Percentiles rank a stretch among this genome's conserved stretches.
phyloP scores from a whole-genome alignment of 345 rosid species.

The Eutrema yunnanense region DNA sequence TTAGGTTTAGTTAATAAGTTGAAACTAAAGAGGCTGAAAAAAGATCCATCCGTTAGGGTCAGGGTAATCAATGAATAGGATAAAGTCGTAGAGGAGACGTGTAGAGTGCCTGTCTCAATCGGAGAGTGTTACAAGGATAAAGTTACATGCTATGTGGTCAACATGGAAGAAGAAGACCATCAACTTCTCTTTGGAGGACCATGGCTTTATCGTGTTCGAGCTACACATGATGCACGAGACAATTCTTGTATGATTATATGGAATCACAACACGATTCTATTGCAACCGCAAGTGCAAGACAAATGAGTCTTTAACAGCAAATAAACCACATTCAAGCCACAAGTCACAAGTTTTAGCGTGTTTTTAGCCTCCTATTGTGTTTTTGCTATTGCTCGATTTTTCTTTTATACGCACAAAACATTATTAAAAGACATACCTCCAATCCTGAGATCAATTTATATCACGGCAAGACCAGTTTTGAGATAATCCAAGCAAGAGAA shows the following conservation, averaged over 20 bases:
- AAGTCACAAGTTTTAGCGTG: background rate
- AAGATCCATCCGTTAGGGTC: too few relatives aligned
- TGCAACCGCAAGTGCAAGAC: background rate
- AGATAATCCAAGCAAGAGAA: constrained; percentile 64
- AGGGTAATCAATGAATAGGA: too few relatives aligned
- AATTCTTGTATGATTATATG: background rate
- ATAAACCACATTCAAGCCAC: background rate
- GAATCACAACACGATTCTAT: constrained; percentile 9
- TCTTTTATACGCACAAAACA: background rate
- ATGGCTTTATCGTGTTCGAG: background rate
- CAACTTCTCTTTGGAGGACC: background rate
- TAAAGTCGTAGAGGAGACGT: too few relatives aligned
- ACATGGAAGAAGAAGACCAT: background rate
- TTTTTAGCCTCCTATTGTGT: background rate
- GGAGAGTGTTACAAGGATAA: too few relatives aligned
- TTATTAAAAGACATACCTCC: background rate
- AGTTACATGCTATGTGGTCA: background rate
- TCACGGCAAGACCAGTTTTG: constrained; percentile 44
- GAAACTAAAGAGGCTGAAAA: too few relatives aligned
- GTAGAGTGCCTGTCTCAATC: too few relatives aligned
- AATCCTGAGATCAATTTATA: constrained; percentile 23
- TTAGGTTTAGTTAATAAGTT: too few relatives aligned
- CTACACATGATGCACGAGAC: background rate
- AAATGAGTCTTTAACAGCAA: background rate
- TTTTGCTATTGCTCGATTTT: background rate